Conservation (phyloP, 768 basidiomycete species). For the Suillus plorans region DNA sequence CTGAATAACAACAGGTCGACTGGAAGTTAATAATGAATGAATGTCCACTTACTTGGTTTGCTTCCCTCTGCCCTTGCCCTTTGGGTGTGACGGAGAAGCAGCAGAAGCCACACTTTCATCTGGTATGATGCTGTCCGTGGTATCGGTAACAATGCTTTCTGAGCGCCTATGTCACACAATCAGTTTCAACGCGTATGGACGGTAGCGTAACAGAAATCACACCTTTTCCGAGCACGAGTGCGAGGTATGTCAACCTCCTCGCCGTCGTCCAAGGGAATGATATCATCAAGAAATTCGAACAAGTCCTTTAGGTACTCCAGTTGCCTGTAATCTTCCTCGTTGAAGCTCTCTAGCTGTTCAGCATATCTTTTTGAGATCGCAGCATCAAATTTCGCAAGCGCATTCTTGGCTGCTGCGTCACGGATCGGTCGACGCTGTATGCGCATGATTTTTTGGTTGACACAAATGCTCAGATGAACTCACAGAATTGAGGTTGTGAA, state of each 20-base stretch:
- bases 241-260: conserved; percentile 44
- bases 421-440: conserved; percentile 56
- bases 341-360: conserved; percentile 67
- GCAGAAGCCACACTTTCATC: conserved; percentile 35
- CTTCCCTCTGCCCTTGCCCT: conserved; percentile 33
- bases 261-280: conserved; percentile 66
- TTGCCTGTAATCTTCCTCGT: conserved; percentile 67
- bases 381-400: conserved; percentile 69
- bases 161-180: conserved; percentile 47
- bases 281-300: conserved; percentile 71
- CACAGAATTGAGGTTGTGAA: conserved; percentile 60
- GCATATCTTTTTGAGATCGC: conserved; percentile 70
- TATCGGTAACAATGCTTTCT: conserved; percentile 50
- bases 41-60: conserved; percentile 38
- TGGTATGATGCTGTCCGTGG: conserved; percentile 40
- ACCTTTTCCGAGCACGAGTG: conserved; percentile 50
- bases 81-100: conserved; percentile 22
- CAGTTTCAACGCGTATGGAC: not conserved
- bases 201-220: conserved; percentile 18
- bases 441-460: not conserved
- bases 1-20: conserved; percentile 30
- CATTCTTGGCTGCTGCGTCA: conserved; percentile 63
- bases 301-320: conserved; percentile 60
- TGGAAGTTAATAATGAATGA: not conserved
- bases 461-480: conserved; percentile 14